Evolutionary conservation across 768 basidiomycete species (phyloP), one percentile per base, ranked within the genome.

Genomic region (Clavulina sp.): DNA sequence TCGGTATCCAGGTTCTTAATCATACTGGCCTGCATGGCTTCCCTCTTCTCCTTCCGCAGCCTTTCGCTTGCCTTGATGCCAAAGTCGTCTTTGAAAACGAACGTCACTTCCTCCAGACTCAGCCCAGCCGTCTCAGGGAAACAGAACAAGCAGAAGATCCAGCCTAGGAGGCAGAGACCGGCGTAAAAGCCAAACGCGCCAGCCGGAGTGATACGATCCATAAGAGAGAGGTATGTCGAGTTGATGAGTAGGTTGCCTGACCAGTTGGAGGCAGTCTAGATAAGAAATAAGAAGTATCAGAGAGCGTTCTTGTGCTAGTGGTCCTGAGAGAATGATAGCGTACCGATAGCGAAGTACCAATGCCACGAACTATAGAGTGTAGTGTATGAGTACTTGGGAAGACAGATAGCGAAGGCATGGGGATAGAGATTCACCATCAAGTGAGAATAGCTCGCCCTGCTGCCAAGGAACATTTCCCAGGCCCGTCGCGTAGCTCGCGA

Each of bases 391-490:
- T 34, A 18, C 21, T 33, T 36, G 40, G 18, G 5, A 4, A 24
- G 32, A 9, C 7, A 28, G n/a, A n/a, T 18, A 7, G 48, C 6
- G 23, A 33, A 26, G 9, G 3, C 36, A 48, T 41, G 21, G 43
- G 3, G 32, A 24, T 28, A 28, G 36, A n/a, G 13, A 61, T 65
- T 28, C 38, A 75, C 78, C 77, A 70, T 85, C 81, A 34, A 87
- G 72, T 19, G 72, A 69, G 65, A 88, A 88, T 7, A 89, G 70
- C 61, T 87, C 85, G 41, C 83, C 84, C 62, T 86, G 85, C 59
- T 85, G 83, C 85, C 85, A 87, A 0, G 85, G 85, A 2, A 85
- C 77, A 58, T 84, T 83, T 0, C 84, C 84, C 16, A 85, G 65
- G 3, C 84, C 80, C 2, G 74, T 80, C 0, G 83, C 86, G 59